Conservation (phyloP, 1,139 yeast genomes). For the Casaregolazyma suthepensis region DNA sequence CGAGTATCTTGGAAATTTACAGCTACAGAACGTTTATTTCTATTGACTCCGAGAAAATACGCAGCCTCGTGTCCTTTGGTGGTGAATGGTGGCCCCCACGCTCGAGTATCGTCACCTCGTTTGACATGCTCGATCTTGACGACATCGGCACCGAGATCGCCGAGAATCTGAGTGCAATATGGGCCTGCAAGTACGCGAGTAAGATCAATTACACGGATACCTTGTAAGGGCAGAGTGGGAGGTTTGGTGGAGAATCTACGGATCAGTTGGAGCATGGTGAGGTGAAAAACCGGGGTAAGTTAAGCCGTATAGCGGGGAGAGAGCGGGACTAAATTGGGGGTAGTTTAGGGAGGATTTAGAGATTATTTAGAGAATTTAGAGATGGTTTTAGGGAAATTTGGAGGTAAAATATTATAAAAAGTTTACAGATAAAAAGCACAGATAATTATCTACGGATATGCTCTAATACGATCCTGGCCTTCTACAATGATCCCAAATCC, state of each 20-base stretch:
- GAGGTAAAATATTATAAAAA: too few species aligned
- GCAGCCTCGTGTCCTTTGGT: slow-evolving; percentile 33
- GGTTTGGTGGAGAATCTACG: neutral
- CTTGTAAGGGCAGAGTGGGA: slow-evolving; percentile 22
- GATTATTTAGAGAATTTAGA: too few species aligned
- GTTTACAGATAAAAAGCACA: too few species aligned
- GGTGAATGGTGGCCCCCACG: slow-evolving; percentile 43
- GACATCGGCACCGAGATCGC: slow-evolving; percentile 40
- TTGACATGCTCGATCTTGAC: slow-evolving; percentile 39
- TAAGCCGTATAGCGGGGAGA: neutral
- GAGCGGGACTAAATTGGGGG: neutral
- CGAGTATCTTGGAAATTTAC: slow-evolving; percentile 32
- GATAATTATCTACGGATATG: too few species aligned
- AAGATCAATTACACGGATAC: slow-evolving; percentile 36
- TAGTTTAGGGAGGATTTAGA: too few species aligned
- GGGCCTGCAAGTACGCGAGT: slow-evolving; percentile 42
- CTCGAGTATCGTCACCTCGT: slow-evolving; percentile 41
- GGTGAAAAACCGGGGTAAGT: neutral
- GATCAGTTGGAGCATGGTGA: slow-evolving; percentile 1
- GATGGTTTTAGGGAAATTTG: too few species aligned
- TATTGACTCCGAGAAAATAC: slow-evolving; percentile 35
- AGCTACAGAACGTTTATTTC: slow-evolving; percentile 37
- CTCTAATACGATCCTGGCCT: too few species aligned
- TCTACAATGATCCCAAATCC: too few species aligned
- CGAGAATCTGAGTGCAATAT: slow-evolving; percentile 37